Percentiles rank a stretch among this genome's conserved stretches.
Conservation (phyloP, 2,329 filamentous ascomycete genomes). For the Aureobasidium sp. region DNA sequence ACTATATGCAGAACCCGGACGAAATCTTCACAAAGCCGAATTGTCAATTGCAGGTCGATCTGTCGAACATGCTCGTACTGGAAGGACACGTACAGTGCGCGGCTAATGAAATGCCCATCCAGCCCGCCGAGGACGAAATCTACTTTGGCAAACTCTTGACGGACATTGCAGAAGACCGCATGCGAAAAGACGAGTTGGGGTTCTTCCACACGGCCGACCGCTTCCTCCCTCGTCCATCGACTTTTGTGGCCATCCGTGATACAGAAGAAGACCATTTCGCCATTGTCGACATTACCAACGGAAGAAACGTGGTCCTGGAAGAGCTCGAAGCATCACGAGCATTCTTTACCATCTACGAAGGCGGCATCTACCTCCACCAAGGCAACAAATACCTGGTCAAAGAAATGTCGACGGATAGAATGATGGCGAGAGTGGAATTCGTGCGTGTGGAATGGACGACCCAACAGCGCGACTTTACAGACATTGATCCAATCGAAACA, state of each 20-base stretch:
- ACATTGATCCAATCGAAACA: constrained; percentile 88
- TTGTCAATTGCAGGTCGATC: constrained; percentile 78
- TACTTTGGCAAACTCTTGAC: constrained; percentile 75
- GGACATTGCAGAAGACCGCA: constrained; percentile 64
- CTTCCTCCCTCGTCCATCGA: constrained; percentile 78
- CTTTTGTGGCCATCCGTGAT: constrained; percentile 79
- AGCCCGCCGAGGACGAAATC: constrained; percentile 61
- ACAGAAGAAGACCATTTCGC: constrained; percentile 90
- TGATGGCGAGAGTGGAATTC: constrained; percentile 78
- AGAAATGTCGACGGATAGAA: constrained; percentile 73
- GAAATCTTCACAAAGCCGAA: constrained; percentile 91
- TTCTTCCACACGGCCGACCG: constrained; percentile 87
- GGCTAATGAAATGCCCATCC: constrained; percentile 88
- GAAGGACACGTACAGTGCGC: constrained; percentile 96
- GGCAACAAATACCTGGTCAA: constrained; percentile 88
- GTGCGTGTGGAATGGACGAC: constrained; percentile 96
- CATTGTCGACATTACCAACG: constrained; percentile 79
- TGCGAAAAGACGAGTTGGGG: constrained; percentile 66
- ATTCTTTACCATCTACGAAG: constrained; percentile 93
- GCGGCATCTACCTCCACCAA: constrained; percentile 93
- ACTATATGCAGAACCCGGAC: constrained; percentile 94
- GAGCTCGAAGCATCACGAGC: constrained; percentile 95
- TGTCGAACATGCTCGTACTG: constrained; percentile 83
- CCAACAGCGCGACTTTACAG: constrained; percentile 83
- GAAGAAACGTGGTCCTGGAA: constrained; percentile 78